These are phyloP conservation scores for Penicillium cinerascens DNA, from an alignment of 495 filamentous ascomycete species.

Conservation along the genomic window DNA sequence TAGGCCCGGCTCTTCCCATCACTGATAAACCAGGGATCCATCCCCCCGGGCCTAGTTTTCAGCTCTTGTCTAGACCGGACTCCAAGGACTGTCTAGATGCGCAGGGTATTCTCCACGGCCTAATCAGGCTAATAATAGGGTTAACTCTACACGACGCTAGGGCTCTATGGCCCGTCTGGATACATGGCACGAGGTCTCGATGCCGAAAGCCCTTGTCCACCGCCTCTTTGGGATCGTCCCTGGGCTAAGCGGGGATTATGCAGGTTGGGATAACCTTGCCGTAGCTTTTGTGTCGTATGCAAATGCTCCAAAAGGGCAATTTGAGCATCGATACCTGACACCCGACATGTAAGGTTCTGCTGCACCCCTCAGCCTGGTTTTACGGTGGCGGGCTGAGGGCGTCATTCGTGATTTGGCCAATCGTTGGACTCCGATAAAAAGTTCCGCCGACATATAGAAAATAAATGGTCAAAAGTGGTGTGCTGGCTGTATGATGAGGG, in stretches of 20 bases:
- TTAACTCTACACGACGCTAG: background rate
- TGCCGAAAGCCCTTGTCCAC: slow-evolving; percentile 1
- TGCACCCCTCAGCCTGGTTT: background rate
- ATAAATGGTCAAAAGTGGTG: too few species aligned
- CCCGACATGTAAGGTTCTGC: slow-evolving; percentile 10
- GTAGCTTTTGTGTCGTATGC: slow-evolving; percentile 5
- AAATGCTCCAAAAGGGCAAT: slow-evolving; percentile 7
- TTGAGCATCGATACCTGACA: slow-evolving; percentile 4
- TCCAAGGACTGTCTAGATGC: slow-evolving; percentile 1
- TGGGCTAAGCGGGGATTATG: background rate
- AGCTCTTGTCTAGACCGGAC: slow-evolving; percentile 3
- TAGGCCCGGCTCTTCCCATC: slow-evolving; percentile 6
- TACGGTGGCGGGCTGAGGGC: slow-evolving; percentile 15
- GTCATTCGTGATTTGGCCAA: background rate
- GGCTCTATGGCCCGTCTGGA: background rate
- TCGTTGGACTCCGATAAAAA: background rate
- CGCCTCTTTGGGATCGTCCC: slow-evolving; percentile 3
- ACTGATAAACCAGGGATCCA: slow-evolving; percentile 6
- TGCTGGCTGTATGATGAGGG: background rate
- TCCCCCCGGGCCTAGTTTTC: slow-evolving; percentile 1
- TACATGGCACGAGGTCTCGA: background rate
- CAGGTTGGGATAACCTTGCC: slow-evolving; percentile 21
- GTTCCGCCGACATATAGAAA: background rate
- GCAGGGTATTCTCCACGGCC: background rate
- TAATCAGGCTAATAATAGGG: background rate